Conservation (phyloP, 805 yeast genomes). For the Starmerella apicola region DNA sequence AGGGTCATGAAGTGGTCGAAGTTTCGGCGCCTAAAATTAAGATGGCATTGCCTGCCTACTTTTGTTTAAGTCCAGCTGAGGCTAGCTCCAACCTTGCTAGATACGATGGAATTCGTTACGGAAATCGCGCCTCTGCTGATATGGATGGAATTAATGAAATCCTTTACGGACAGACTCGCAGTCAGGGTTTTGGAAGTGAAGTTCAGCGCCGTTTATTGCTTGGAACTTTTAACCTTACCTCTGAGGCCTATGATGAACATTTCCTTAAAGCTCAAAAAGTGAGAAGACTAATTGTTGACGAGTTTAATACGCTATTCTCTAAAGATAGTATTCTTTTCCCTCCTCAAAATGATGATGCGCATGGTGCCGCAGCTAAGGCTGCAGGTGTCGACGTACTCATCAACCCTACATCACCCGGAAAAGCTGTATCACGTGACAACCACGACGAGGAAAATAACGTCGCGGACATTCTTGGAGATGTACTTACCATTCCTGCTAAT, state of each 20-base stretch:
- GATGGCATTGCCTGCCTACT: slow-evolving; percentile 64
- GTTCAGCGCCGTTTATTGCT: slow-evolving; percentile 71
- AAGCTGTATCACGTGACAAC: slow-evolving; percentile 44
- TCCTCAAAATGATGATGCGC: slow-evolving; percentile 15
- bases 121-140: slow-evolving; percentile 36
- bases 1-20: slow-evolving; percentile 44
- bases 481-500: slow-evolving; percentile 80
- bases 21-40: slow-evolving; percentile 62
- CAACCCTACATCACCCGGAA: slow-evolving; percentile 55
- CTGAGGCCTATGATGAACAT: slow-evolving; percentile 61
- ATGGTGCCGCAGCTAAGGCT: slow-evolving; percentile 12
- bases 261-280: slow-evolving; percentile 62
- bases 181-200: slow-evolving; percentile 61
- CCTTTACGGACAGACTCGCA: slow-evolving; percentile 48
- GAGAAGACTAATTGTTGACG: slow-evolving; percentile 46
- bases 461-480: slow-evolving; percentile 65
- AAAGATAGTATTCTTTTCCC: slow-evolving; percentile 24
- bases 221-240: slow-evolving; percentile 76
- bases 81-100: slow-evolving; percentile 86
- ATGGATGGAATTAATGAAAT: slow-evolving; percentile 25
- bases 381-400: slow-evolving; percentile 50
- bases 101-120: slow-evolving; percentile 84
- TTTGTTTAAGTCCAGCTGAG: slow-evolving; percentile 81
- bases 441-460: slow-evolving; percentile 35
- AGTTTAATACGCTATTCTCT: slow-evolving; percentile 52